These are phyloP conservation scores for Hericium rajendrae DNA, from an alignment of 768 basidiomycete species.

Conservation along the genomic window DNA sequence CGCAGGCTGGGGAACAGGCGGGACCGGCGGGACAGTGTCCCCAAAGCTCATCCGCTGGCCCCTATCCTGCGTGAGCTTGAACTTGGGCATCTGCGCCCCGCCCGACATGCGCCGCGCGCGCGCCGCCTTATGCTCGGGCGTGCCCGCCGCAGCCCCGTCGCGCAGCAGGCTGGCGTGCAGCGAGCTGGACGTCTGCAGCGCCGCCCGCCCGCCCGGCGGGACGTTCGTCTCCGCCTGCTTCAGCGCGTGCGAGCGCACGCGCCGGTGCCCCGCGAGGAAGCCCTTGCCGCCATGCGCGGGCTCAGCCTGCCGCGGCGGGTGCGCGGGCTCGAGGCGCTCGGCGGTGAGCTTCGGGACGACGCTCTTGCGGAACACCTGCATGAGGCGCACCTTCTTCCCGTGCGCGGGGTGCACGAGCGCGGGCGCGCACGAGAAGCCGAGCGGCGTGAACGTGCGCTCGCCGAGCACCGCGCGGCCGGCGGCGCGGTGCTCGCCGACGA, in stretches of 20 bases:
- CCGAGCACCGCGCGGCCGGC: slow-evolving; percentile 40
- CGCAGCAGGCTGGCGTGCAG: not conserved
- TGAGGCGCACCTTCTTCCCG: slow-evolving; percentile 55
- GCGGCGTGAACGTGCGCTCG: slow-evolving; percentile 64
- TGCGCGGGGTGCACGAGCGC: slow-evolving; percentile 50
- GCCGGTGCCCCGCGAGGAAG: not conserved
- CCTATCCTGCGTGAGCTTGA: not conserved
- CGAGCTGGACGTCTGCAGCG: not conserved
- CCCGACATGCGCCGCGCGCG: too few relatives aligned
- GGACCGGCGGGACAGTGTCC: not conserved
- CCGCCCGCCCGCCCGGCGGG: not conserved
- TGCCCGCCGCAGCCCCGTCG: not conserved
- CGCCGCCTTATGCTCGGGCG: not conserved
- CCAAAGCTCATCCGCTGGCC: not conserved
- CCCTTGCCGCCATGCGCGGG: not conserved
- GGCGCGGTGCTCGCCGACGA: slow-evolving; percentile 50
- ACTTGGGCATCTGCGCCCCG: not conserved
- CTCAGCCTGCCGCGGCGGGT: not conserved
- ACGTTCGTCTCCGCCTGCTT: not conserved
- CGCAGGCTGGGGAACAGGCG: not conserved
- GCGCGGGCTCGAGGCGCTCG: slow-evolving; percentile 45
- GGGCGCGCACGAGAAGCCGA: slow-evolving; percentile 70
- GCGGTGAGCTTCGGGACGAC: slow-evolving; percentile 56
- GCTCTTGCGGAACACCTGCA: slow-evolving; percentile 66
- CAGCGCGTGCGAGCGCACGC: not conserved